Percentiles rank a stretch among this genome's conserved stretches.
Evolutionary conservation across 2,329 filamentous ascomycete species (phyloP).

Genomic region (Dichotomopilus funicola): DNA sequence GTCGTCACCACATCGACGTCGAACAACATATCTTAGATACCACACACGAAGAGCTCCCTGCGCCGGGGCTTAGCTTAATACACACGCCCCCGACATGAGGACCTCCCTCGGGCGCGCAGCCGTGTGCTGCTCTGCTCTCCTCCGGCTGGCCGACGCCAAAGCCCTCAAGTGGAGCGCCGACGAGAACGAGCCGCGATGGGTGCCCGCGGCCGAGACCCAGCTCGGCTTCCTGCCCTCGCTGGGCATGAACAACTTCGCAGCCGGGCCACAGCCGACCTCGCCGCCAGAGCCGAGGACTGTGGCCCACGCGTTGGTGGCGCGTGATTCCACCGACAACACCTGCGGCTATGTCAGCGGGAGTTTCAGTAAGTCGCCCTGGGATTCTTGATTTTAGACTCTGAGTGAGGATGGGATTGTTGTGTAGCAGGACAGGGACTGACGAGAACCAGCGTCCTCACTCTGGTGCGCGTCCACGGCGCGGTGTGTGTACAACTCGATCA

Average conservation of each 20-base stretch:
- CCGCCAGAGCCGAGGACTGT: constrained; percentile 19
- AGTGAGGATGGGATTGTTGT: neutral
- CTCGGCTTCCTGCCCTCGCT: constrained; percentile 21
- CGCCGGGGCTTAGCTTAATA: too few species aligned
- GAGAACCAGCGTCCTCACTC: constrained; percentile 18
- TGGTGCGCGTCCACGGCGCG: constrained; percentile 25
- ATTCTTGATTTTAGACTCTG: neutral
- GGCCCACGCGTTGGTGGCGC: constrained; percentile 18
- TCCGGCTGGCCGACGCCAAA: constrained; percentile 21
- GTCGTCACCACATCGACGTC: too few species aligned
- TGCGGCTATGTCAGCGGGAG: constrained; percentile 29
- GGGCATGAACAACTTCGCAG: constrained; percentile 3
- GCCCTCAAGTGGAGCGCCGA: constrained; percentile 23
- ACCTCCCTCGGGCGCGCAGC: constrained; percentile 17
- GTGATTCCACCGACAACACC: constrained; percentile 25
- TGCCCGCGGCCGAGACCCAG: constrained; percentile 24
- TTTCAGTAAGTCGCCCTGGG: neutral
- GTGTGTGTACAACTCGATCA: constrained; percentile 28
- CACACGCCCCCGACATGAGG: constrained; percentile 19
- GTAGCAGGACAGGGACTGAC: neutral
- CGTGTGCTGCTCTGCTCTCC: constrained; percentile 17
- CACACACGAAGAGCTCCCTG: too few species aligned
- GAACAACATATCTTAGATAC: too few species aligned
- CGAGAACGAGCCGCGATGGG: constrained; percentile 18
- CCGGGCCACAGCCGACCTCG: too few species aligned